Base-by-base conservation (phyloP, 1,284 basidiomycete genomes). In the Malassezia psittaci region DNA sequence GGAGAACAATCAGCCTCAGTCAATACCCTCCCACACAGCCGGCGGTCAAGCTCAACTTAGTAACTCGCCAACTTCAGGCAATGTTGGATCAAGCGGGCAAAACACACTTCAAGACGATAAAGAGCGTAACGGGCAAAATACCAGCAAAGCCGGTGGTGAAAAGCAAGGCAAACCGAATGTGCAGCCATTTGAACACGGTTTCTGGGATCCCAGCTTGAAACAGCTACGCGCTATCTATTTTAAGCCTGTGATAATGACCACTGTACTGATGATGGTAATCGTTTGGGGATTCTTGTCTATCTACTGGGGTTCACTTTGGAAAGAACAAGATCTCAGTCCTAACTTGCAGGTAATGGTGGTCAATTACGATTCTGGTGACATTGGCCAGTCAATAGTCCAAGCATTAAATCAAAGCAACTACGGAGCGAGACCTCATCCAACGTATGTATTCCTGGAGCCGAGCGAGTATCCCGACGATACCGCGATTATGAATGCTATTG, bases 221-320 rank as follows among this genome's bases (percentile, higher is more conserved):
- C 21, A 21, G 18, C 10, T 56, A 24, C 35, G 34, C 9, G 42
- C 34, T 19, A 19, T 39, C 3, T 56, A 46, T 15, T 33, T 56
- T 4, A 41, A 33, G 2, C 62, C 57, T 1, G 54, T 70, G 7
- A 54, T 48, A 4, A 16, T 46, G 5, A 38, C 54, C 1, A 61
- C 61, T 0, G 1, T 66, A n/a, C 7, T 65, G 5, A 61, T 70
- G 6, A 60, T 61, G 11, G 0, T 66, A 15, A 18, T 66, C 7
- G 54, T 73, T 48, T 60, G 52, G 42, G 15, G 21, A 54, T 24
- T 60, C 66, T 37, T 70, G 66, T 66, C 61, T 6, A 67, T 73
- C 46, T 69, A 70, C 57, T 72, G 69, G 71, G 71, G 65, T 16
- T 65, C 63, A 0, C 51, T 73, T 1, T 73, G 60, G 52, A 62